Percentiles rank a stretch among this genome's conserved stretches.
These are phyloP conservation scores for Neoascochyta sp. DNA, from an alignment of 2,329 filamentous ascomycete species.

Conservation along the genomic window DNA sequence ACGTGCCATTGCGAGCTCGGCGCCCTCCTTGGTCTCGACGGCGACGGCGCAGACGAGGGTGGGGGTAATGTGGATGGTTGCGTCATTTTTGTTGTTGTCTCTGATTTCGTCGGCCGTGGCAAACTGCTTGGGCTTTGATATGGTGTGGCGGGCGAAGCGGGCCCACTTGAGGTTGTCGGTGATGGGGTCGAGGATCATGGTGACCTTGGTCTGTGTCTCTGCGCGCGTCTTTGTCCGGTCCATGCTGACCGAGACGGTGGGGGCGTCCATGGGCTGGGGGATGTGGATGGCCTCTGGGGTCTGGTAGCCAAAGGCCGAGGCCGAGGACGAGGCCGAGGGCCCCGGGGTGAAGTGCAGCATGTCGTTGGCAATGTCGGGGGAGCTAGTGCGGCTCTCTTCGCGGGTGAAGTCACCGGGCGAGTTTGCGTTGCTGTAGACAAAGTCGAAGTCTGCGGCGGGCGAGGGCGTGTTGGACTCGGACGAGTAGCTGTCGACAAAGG, in stretches of 20 bases:
- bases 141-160: constrained; percentile 83
- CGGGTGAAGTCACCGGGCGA: constrained; percentile 29
- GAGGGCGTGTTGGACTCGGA: constrained; percentile 29
- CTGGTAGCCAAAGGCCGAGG: constrained; percentile 9
- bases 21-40: constrained; percentile 68
- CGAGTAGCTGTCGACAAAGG: constrained; percentile 19
- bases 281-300: constrained; percentile 29
- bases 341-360: constrained; percentile 9
- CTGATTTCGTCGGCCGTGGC: constrained; percentile 65
- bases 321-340: constrained; percentile 2
- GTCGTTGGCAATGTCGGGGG: constrained; percentile 26
- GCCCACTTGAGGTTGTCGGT: constrained; percentile 73
- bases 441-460: constrained; percentile 21
- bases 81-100: constrained; percentile 70
- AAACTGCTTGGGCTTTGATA: constrained; percentile 89
- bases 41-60: constrained; percentile 82
- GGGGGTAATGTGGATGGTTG: constrained; percentile 22
- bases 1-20: constrained; percentile 62
- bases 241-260: constrained; percentile 19
- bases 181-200: constrained; percentile 71
- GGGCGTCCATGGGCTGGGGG: constrained; percentile 20
- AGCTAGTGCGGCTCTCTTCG: constrained; percentile 30
- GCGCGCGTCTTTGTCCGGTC: constrained; percentile 72
- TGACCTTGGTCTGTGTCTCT: constrained; percentile 92
- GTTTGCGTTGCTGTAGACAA: constrained; percentile 32